Evolutionary conservation across 768 basidiomycete genomes (phyloP), one percentile per base, ranked within the genome.

Genomic region (Lactarius akahatsu): DNA sequence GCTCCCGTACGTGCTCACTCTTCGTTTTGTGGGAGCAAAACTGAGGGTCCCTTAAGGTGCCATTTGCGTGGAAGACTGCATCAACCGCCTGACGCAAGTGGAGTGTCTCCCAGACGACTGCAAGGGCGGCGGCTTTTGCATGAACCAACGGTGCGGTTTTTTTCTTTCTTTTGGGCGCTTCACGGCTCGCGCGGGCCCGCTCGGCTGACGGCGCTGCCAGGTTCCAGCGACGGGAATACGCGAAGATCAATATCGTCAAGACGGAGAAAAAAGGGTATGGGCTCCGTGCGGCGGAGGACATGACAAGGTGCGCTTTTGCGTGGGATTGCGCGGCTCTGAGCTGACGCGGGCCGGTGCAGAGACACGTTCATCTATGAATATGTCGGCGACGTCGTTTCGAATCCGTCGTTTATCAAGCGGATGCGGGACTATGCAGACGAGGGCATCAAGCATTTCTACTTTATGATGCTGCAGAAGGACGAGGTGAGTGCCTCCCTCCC

Each of bases 401-500:
- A 93, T 41, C 78, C 80, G 13, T 89, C 90, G 18, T 97, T 99
- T 76, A 86, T 90, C 77, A 94, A 92, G 76, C 87, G 96, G 36
- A 98, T 99, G 94, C 85, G 90, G 45, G 89, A 90, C 10, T 99
- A 99, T 74, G 96, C 86, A 2, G 85, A 88, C 52, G 93, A 97
- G 75, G 96, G 96, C 20, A 94, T 98, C 70, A 82, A 85, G 61
- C 97, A 98, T 76, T 99, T 98, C 72, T 99, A 98, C 79, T 99
- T 99, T 76, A 99, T 98, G 97, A 96, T 96, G 91, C 77, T 99
- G 65, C 97, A 99, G 78, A 94, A 92, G 74, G 95, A 96, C 71
- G 95, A 98, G 85, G 96, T 94, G 71, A 34, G 66, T 63, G 86
- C 16, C n/a, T 20, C 40, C 47, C 20, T 4, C 13, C 36, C 20